Evolutionary conservation across 371 early-diverging fungal species (phyloP), one percentile per base, ranked within the genome.

Genomic region (Blakeslea trispora): DNA sequence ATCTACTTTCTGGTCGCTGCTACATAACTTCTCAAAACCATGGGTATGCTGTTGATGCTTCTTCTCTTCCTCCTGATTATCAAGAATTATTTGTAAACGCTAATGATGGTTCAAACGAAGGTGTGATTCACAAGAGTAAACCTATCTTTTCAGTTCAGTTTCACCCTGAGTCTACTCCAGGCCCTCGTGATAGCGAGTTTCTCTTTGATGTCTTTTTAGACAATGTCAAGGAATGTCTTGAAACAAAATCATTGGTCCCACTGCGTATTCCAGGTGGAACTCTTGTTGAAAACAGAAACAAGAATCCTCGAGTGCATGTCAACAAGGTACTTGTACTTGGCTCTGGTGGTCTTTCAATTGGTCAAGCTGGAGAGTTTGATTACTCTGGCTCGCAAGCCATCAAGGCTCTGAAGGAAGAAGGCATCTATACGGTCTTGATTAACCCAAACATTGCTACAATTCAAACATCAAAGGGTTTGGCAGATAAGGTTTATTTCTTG

Each of bases 291-390:
- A 82, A 82, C 43, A 53, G 69, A 35, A 73, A 66, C n/a, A 75
- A 77, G 67, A 74, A 81, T 63, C 81, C 83, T 15, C 74, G 77
- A 47, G 77, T 77, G 10, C 53, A 68, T 42, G 82, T 84, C 56
- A 81, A 77, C 59, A 95, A 95, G 81, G 97, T 97, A 14, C 81
- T 97, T 48, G 89, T 98, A n/a, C 81, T 98, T 39, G 98, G 98
- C 43, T 93, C 94, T 21, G 98, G 98, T 53, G 98, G 98, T 66
- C 72, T 98, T 50, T 91, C 91, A 22, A 98, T 98, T 64, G 98
- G 98, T 34, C 98, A 98, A 75, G 98, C 98, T 43, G 98, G 98
- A 53, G 98, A 97, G 81, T 97, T 97, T 63, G 98, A 97, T 75
- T 97, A 97, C 79, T 96, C 96, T 63, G 96, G 97, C 44, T 91